Percentiles rank a stretch among this genome's conserved stretches.
Conservation (phyloP, 1,284 basidiomycete species). For the Ceratobasidium theobromae region DNA sequence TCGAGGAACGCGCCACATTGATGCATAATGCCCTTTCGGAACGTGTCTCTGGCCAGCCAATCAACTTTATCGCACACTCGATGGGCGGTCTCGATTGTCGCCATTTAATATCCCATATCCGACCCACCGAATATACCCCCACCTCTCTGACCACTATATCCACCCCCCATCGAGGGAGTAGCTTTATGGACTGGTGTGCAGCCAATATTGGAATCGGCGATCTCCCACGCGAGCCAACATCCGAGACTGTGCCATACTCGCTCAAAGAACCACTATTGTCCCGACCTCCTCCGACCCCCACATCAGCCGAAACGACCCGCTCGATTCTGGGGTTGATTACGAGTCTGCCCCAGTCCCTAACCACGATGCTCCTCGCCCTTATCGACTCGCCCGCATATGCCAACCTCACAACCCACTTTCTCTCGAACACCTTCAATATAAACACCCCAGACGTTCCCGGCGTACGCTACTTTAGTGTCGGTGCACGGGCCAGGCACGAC, state of each 20-base stretch:
- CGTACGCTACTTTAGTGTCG: conserved; percentile 92
- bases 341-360: conserved; percentile 76
- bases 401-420: conserved; percentile 86
- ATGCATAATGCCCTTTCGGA: conserved; percentile 74
- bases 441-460: conserved; percentile 76
- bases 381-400: conserved; percentile 97
- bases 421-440: conserved; percentile 89
- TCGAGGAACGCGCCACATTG: conserved; percentile 77
- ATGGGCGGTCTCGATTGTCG: conserved; percentile 98
- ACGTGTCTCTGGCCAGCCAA: conserved; percentile 66
- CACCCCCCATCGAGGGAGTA: conserved; percentile 94
- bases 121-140: conserved; percentile 81
- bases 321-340: conserved; percentile 46
- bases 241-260: conserved; percentile 47
- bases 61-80: conserved; percentile 95
- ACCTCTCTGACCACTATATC: conserved; percentile 87
- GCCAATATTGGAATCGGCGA: conserved; percentile 85
- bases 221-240: conserved; percentile 41
- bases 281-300: conserved; percentile 39
- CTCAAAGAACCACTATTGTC: conserved; percentile 51
- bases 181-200: conserved; percentile 99
- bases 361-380: conserved; percentile 84
- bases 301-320: conserved; percentile 38
- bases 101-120: conserved; percentile 84
- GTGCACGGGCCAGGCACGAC: conserved; percentile 65